A percentile compares a stretch with the other conserved stretches of the same genome.
Evolutionary conservation across 768 basidiomycete genomes (phyloP).

Genomic region (Naganishia vaughanmartiniae): DNA sequence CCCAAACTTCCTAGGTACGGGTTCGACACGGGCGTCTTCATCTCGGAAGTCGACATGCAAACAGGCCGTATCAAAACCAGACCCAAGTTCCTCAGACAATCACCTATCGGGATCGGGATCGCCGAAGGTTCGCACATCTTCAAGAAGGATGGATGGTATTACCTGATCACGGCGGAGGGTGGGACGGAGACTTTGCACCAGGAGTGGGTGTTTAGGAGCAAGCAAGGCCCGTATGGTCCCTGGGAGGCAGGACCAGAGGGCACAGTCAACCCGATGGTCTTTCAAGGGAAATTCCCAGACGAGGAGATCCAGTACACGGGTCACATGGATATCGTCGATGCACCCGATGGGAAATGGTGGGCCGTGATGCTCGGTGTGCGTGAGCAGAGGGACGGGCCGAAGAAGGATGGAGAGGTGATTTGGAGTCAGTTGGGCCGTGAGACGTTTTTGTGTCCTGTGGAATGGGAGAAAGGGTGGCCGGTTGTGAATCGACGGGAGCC

Average conservation of each 20-base stretch:
- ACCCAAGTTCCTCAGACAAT: conserved; percentile 21
- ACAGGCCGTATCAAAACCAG: conserved; percentile 22
- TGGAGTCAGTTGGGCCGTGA: conserved; percentile 53
- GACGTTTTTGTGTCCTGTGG: conserved; percentile 50
- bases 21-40: conserved; percentile 28
- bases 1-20: conserved; percentile 25
- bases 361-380: conserved; percentile 40
- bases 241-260: conserved; percentile 36
- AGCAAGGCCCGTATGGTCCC: conserved; percentile 46
- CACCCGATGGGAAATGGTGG: conserved; percentile 50
- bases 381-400: conserved; percentile 9
- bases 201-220: conserved; percentile 47
- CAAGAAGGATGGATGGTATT: conserved; percentile 45
- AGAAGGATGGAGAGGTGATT: background rate
- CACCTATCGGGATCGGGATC: conserved; percentile 31
- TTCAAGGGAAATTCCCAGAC: conserved; percentile 41
- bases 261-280: conserved; percentile 35
- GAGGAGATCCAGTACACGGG: conserved; percentile 52
- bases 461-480: conserved; percentile 35
- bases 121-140: conserved; percentile 48
- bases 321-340: conserved; percentile 54
- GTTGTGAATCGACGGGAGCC: conserved; percentile 35
- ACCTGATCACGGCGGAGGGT: conserved; percentile 53
- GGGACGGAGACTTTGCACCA: conserved; percentile 37
- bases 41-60: conserved; percentile 34